Percentiles rank a stretch among this genome's conserved stretches.
phyloP scores from a whole-genome alignment of 2,329 filamentous ascomycete species.

The Xylariaceae sp. region DNA sequence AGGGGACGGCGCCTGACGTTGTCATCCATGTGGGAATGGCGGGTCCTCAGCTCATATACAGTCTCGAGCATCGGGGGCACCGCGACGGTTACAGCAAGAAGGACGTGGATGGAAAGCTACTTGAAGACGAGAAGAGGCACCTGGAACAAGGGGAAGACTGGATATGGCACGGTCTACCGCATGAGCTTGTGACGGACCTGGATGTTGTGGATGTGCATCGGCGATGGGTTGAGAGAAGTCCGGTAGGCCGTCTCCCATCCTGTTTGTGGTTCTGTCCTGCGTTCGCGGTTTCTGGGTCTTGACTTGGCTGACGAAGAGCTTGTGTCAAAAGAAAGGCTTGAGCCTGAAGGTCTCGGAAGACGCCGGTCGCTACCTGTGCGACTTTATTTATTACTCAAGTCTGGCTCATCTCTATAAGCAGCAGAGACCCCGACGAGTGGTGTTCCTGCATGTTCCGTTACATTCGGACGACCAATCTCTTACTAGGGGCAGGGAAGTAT shows the following conservation, averaged over 20 bases:
- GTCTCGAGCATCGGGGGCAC: constrained; percentile 66
- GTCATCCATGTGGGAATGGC: constrained; percentile 81
- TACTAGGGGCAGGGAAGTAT: constrained; percentile 45
- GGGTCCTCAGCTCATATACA: constrained; percentile 58
- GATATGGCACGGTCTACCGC: constrained; percentile 51
- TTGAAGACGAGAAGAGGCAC: constrained; percentile 45
- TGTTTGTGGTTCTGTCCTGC: no score
- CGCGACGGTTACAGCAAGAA: constrained; percentile 65
- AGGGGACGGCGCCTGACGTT: constrained; percentile 43
- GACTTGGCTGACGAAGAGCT: background rate
- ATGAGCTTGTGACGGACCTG: constrained; percentile 53
- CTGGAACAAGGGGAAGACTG: constrained; percentile 37
- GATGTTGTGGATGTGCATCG: constrained; percentile 52
- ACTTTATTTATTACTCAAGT: constrained; percentile 73
- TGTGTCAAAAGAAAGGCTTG: constrained; percentile 20
- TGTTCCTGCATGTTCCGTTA: constrained; percentile 71
- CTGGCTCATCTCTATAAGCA: constrained; percentile 52
- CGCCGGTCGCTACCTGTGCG: constrained; percentile 69
- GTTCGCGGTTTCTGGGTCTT: no score
- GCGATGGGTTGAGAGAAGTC: constrained; percentile 49
- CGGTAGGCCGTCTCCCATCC: constrained; percentile 34
- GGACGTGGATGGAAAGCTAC: constrained; percentile 64
- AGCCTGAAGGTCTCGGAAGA: constrained; percentile 61
- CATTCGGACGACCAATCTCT: constrained; percentile 47
- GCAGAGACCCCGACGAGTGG: constrained; percentile 44